These are phyloP conservation scores for Oryza officinalis DNA, from an alignment of 176 grass and related monocot genomes.

Conservation along the genomic window DNA sequence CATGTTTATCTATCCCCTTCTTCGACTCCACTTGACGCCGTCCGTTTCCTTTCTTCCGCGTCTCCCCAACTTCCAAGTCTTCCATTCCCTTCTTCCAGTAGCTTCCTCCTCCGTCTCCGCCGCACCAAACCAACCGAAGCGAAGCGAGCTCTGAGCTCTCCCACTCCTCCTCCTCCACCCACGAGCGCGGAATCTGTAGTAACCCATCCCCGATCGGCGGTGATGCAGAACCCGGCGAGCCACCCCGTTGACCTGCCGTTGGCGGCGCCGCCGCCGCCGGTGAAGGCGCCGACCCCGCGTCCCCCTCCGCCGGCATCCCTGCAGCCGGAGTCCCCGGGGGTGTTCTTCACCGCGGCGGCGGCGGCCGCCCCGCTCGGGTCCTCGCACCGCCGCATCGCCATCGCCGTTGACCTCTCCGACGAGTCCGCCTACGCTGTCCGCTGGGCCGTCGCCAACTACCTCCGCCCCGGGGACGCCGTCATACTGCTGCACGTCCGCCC, in stretches of 20 bases:
- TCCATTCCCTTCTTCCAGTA: slow-evolving; percentile 34
- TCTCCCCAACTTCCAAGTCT: slow-evolving; percentile 9
- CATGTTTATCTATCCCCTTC: background rate
- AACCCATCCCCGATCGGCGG: slow-evolving; percentile 19
- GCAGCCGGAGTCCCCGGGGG: slow-evolving; percentile 71
- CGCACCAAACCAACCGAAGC: background rate
- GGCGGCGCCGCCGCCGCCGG: slow-evolving; percentile 49
- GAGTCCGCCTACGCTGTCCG: slow-evolving; percentile 75
- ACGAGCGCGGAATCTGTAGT: slow-evolving; percentile 23
- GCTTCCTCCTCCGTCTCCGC: slow-evolving; percentile 1
- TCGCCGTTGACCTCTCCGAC: slow-evolving; percentile 90
- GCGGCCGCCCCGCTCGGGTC: slow-evolving; percentile 45
- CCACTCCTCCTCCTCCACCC: too few relatives aligned
- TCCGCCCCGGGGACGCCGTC: slow-evolving; percentile 90
- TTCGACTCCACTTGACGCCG: slow-evolving; percentile 34
- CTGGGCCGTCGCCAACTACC: slow-evolving; percentile 95
- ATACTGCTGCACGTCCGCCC: slow-evolving; percentile 90
- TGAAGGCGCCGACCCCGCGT: slow-evolving; percentile 57
- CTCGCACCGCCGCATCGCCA: slow-evolving; percentile 81
- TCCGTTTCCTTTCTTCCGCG: background rate
- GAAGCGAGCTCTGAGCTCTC: background rate
- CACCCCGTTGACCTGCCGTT: slow-evolving; percentile 54
- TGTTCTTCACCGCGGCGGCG: slow-evolving; percentile 72
- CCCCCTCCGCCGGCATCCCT: slow-evolving; percentile 54
- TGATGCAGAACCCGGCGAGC: slow-evolving; percentile 44